Percentiles rank a stretch among this genome's conserved stretches.
Evolutionary conservation across 208 protist species (phyloP).

Genomic region (Trypanosoma lewisi): DNA sequence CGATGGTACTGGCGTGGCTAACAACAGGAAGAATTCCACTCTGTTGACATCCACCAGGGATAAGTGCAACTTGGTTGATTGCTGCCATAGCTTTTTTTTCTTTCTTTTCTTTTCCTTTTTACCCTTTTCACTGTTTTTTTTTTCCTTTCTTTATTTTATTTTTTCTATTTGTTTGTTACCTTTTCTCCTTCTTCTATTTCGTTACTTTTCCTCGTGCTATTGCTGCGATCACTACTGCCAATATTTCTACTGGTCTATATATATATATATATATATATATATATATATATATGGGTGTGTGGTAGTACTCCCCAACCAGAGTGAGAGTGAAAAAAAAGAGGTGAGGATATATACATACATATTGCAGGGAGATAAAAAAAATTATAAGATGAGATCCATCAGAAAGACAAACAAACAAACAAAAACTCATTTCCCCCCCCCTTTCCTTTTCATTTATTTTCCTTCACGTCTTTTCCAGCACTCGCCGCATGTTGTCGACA

Average conservation of each 20-base stretch:
- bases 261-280: too few relatives aligned
- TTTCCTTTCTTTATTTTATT: slow-evolving; percentile 2
- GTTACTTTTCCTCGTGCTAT: neutral
- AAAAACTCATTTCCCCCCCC: neutral
- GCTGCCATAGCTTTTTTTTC: slow-evolving; percentile 48
- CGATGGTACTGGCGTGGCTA: slow-evolving; percentile 50
- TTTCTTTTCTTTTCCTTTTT: slow-evolving; percentile 11
- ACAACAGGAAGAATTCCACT: slow-evolving; percentile 54
- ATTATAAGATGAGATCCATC: neutral
- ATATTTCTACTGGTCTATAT: too few relatives aligned
- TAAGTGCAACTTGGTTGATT: slow-evolving; percentile 57
- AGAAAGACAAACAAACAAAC: neutral
- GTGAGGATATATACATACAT: too few relatives aligned
- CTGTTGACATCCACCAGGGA: slow-evolving; percentile 68
- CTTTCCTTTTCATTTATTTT: neutral
- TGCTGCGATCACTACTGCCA: too few relatives aligned
- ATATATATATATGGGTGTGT: too few relatives aligned
- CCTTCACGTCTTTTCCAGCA: slow-evolving; percentile 7
- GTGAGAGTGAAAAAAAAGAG: too few relatives aligned
- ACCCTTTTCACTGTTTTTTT: slow-evolving; percentile 32
- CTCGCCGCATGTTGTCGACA: slow-evolving; percentile 37
- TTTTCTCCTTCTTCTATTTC: neutral
- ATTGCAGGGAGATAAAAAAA: too few relatives aligned
- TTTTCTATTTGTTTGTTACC: neutral
- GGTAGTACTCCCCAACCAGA: too few relatives aligned